phyloP scores from a whole-genome alignment of 805 yeast species.

The Pichia insulana region DNA sequence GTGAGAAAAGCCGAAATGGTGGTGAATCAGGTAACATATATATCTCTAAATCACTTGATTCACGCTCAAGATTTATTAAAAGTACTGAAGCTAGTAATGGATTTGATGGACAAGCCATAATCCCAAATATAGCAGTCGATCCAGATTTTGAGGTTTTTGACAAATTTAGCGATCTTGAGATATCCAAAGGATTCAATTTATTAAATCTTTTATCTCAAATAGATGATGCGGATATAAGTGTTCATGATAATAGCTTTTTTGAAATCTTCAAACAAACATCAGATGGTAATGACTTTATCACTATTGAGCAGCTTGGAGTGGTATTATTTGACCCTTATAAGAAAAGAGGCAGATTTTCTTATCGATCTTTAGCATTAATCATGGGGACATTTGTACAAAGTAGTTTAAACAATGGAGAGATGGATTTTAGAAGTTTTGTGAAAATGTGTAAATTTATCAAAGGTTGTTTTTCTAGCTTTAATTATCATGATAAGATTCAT shows the following conservation, averaged over 20 bases:
- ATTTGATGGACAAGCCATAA: conserved; percentile 3
- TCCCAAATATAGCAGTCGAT: conserved; percentile 15
- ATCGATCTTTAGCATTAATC: conserved; percentile 15
- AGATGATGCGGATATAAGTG: conserved; percentile 14
- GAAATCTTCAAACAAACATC: conserved; percentile 14
- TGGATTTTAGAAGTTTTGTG: conserved; percentile 24
- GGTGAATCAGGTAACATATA: conserved; percentile 16
- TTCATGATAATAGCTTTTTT: conserved; percentile 17
- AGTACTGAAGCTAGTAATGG: not conserved
- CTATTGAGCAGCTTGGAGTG: conserved; percentile 11
- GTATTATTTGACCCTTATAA: conserved; percentile 20
- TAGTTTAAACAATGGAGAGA: conserved; percentile 5
- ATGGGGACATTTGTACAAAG: conserved; percentile 16
- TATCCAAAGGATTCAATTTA: conserved; percentile 12
- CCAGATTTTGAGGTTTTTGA: conserved; percentile 6
- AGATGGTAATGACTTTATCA: conserved; percentile 11
- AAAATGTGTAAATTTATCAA: conserved; percentile 23
- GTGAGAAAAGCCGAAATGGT: no score
- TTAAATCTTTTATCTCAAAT: conserved; percentile 8
- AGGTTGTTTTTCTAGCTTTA: conserved; percentile 26
- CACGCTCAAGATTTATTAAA: not conserved
- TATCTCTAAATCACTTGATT: conserved; percentile 13
- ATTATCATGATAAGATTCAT: conserved; percentile 19
- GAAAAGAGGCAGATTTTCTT: conserved; percentile 13
- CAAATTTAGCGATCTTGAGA: not conserved